phyloP scores from a whole-genome alignment of 2,329 filamentous ascomycete genomes.

The Beauveria caledonica region DNA sequence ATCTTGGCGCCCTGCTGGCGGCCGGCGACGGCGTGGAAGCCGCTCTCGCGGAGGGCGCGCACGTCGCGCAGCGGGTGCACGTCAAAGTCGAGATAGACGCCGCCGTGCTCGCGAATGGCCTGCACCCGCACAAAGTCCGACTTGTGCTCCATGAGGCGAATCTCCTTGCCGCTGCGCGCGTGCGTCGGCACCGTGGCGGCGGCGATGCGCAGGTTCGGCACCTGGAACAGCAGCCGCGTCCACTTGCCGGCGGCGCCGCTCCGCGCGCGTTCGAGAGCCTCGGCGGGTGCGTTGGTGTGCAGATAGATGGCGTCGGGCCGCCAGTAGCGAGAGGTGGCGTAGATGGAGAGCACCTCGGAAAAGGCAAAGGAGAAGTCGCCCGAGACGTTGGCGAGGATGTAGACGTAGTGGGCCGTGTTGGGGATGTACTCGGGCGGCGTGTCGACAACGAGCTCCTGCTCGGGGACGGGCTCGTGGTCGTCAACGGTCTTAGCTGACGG shows the following conservation, averaged over 20 bases:
- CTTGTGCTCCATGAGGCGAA: slow-evolving; percentile 15
- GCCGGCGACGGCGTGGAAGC: slow-evolving; percentile 13
- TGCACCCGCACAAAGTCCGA: slow-evolving; percentile 18
- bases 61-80: slow-evolving; percentile 12
- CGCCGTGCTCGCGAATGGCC: slow-evolving; percentile 13
- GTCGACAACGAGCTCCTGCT: background rate
- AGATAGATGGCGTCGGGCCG: slow-evolving; percentile 18
- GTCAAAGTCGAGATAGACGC: slow-evolving; percentile 15
- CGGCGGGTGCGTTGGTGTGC: slow-evolving; percentile 18
- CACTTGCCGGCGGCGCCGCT: slow-evolving; percentile 15
- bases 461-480: background rate
- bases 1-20: slow-evolving; percentile 7
- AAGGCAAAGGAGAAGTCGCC: slow-evolving; percentile 16
- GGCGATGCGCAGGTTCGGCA: slow-evolving; percentile 12
- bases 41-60: slow-evolving; percentile 12
- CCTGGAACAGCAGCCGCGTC: slow-evolving; percentile 15
- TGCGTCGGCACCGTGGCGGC: slow-evolving; percentile 9
- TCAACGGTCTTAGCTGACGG: background rate
- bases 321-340: slow-evolving; percentile 15
- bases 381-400: slow-evolving; percentile 14
- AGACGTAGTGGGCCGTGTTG: slow-evolving; percentile 20
- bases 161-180: slow-evolving; percentile 12
- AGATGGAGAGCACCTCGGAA: slow-evolving; percentile 18
- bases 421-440: slow-evolving; percentile 15
- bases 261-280: slow-evolving; percentile 1